Percentiles rank a stretch among this genome's conserved stretches.
phyloP scores from a whole-genome alignment of 306 rosid species.

The Vicia faba region DNA sequence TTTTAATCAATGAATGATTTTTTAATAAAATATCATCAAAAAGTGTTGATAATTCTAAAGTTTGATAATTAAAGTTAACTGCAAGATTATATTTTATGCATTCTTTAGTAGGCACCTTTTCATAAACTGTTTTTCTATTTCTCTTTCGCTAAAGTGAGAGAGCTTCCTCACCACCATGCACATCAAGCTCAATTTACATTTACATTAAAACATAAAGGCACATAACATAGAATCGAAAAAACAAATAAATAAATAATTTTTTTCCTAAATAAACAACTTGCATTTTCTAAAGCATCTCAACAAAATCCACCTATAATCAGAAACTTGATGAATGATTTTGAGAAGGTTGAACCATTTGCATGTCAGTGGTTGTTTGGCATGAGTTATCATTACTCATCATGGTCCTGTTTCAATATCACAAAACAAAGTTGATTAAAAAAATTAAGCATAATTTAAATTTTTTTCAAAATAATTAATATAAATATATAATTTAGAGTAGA shows the following conservation, averaged over 20 bases:
- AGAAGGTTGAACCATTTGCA: slow-evolving; percentile 71
- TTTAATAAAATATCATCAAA: too few species aligned
- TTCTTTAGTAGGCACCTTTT: slow-evolving; percentile 20
- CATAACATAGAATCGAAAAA: slow-evolving; percentile 25
- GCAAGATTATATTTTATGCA: not conserved
- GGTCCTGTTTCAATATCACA: slow-evolving; percentile 46
- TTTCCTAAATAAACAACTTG: slow-evolving; percentile 22
- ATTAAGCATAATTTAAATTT: not conserved
- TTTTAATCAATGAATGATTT: too few species aligned
- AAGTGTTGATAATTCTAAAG: too few species aligned
- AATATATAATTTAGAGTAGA: not conserved
- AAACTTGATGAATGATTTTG: slow-evolving; percentile 67
- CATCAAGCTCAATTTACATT: slow-evolving; percentile 50
- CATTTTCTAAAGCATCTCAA: slow-evolving; percentile 39
- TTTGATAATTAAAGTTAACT: too few species aligned
- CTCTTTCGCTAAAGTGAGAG: slow-evolving; percentile 33
- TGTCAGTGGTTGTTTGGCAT: slow-evolving; percentile 74
- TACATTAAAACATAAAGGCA: slow-evolving; percentile 45
- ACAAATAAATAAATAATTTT: slow-evolving; percentile 33
- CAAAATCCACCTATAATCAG: slow-evolving; percentile 43
- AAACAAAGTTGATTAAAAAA: not conserved
- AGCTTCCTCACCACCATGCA: slow-evolving; percentile 38
- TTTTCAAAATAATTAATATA: too few species aligned
- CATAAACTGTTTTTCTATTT: slow-evolving; percentile 22
- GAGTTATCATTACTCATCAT: slow-evolving; percentile 72